Evolutionary conservation across 768 basidiomycete species (phyloP), one percentile per base, ranked within the genome.

Genomic region (Guyanaporus albipodus): DNA sequence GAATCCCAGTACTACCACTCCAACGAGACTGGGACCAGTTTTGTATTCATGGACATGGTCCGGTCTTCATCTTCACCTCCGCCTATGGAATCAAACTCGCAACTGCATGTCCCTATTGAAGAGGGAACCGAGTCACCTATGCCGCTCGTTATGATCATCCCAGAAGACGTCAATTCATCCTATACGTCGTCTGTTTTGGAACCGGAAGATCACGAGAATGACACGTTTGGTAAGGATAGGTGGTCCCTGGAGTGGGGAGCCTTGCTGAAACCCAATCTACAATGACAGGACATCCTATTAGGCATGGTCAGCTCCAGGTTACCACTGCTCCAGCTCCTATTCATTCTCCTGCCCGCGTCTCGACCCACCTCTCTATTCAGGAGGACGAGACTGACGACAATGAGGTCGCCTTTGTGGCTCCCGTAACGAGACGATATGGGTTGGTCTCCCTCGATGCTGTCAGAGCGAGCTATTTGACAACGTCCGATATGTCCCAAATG

Each of bases 391-490:
- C 12, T 6, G 48, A 44, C 2, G 54, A 45, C 9, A 47, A 52
- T 11, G 53, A 49, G 0, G 10, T 11, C 19, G 40, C 49, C 8
- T 33, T 48, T 40, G 17, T 31, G 49, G 48, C 37, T 21, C 57
- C 60, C 4, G 45, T 60, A 49, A 45, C 54, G 15, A 57, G 44
- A 33, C 49, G 63, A 12, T 49, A 42, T 56, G 61, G 48, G 42
- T 53, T 24, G 58, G 34, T 53, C 21, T 64, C 71, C 6, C 50
- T 70, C 6, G 62, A 67, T 27, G 61, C 26, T 40, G 52, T 70
- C 5, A 74, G 76, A 11, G 70, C 73, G 49, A 88, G 86, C 60
- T 82, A 76, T 59, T 68, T 80, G 72, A 88, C 85, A 26, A 74
- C 73, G 2, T 83, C 83, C 0, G 69, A 64, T 29, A 52, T 68